Base-by-base conservation (phyloP, 768 basidiomycete species). In the Sarcodon sp. region DNA sequence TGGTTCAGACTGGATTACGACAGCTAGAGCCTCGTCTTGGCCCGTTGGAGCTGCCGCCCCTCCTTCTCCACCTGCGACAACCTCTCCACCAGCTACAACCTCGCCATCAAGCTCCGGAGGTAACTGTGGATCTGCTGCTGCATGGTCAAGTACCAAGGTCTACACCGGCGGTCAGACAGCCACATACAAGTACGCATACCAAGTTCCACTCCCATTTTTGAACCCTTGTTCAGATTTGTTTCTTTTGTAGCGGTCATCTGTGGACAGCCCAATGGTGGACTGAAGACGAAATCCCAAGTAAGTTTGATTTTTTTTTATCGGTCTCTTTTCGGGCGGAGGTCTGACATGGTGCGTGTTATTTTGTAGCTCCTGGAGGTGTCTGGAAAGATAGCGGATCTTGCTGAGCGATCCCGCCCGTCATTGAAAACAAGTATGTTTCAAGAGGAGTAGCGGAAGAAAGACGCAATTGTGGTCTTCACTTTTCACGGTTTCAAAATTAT, bases 241-340 rank as follows among this genome's bases (percentile, higher is more conserved):
- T n/a, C 12, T 37, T 33, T 33, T 48, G 32, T 53, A 65, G 62
- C 51, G 64, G 66, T 11, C 54, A 69, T 50, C 59, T 68, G 38
- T 73, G 68, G 69, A 71, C 69, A 10, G 77, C 79, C 3, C 69
- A 75, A 47, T 81, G 75, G 73, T 80, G 81, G 79, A 73, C 77
- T 13, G 62, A 82, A 57, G 69, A 66, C 38, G 72, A 79, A 55
- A 66, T 58, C 37, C 80, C 79, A 27, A 27, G 21, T 27, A 27
- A 27, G 21, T 27, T 27, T 4, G 21, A 4, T 2, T 27, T 27
- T 4, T 27, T 27, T 27, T 27, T 3, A 27, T 3, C 4, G 21
- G 2, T 27, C 4, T 27, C 21, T 27, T 4, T 27, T 27, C 21
- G 2, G 21, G 4, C 21, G 21, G 21, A 4, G 21, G 21, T 27